phyloP scores from a whole-genome alignment of 345 rosid species.

The Euphorbia lathyris region DNA sequence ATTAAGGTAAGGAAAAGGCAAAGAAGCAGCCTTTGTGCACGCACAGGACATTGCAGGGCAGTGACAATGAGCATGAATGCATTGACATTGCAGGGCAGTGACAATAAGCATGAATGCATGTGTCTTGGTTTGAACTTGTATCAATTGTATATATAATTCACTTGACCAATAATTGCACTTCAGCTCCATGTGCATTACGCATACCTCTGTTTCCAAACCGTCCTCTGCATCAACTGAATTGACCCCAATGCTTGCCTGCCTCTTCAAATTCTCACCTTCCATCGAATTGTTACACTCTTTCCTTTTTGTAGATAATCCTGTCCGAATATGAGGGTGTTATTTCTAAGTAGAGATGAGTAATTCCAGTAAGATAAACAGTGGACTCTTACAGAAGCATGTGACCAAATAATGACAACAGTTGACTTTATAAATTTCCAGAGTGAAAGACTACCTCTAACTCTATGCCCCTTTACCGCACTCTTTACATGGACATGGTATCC shows the following conservation, averaged over 20 bases:
- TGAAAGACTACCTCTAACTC: conserved; percentile 4
- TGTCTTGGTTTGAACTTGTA: too few relatives aligned
- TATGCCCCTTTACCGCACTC: conserved; percentile 28
- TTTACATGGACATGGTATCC: conserved; percentile 65
- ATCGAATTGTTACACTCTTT: conserved; percentile 39
- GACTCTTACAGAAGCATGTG: neutral
- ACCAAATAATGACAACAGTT: too few relatives aligned
- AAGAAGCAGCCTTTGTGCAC: too few relatives aligned
- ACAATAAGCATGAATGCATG: too few relatives aligned
- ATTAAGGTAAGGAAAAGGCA: too few relatives aligned
- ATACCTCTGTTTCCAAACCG: conserved; percentile 41
- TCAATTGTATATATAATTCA: too few relatives aligned
- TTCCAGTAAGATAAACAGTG: too few relatives aligned
- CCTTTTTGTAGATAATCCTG: conserved; percentile 54
- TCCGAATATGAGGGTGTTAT: conserved; percentile 20
- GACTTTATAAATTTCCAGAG: neutral
- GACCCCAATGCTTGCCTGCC: conserved; percentile 33
- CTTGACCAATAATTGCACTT: conserved; percentile 8
- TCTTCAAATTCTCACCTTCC: conserved; percentile 34
- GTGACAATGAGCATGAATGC: too few relatives aligned
- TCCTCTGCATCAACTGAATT: conserved; percentile 20
- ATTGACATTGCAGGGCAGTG: too few relatives aligned
- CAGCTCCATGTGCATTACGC: conserved; percentile 15
- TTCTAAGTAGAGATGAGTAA: neutral
- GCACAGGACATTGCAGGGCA: too few relatives aligned